Evolutionary conservation across 1,284 basidiomycete species (phyloP).

Genomic region (Ganoderma boninense): DNA sequence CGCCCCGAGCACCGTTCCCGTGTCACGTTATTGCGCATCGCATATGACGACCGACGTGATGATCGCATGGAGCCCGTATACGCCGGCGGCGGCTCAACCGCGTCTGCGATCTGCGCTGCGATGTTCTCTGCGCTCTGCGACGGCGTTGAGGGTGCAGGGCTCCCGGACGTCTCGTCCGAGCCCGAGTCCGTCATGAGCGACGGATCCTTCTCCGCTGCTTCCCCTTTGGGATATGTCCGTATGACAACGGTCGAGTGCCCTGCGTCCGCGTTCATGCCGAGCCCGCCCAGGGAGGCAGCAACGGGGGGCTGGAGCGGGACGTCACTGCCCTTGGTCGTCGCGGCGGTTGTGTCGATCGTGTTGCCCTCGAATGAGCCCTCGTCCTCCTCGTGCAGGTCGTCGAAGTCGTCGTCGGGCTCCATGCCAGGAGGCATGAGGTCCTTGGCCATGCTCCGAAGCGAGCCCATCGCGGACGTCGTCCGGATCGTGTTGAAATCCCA

Average conservation of each 20-base stretch:
- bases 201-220: conserved; percentile 48
- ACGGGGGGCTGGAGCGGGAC: conserved; percentile 42
- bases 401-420: conserved; percentile 58
- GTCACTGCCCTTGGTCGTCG: conserved; percentile 75
- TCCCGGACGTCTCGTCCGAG: conserved; percentile 46
- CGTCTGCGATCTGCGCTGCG: conserved; percentile 35
- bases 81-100: conserved; percentile 45
- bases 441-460: conserved; percentile 71
- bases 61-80: conserved; percentile 53
- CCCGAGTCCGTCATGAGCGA: conserved; percentile 49
- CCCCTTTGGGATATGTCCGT: conserved; percentile 47
- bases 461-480: conserved; percentile 76
- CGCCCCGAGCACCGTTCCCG: conserved; percentile 81
- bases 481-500: conserved; percentile 97
- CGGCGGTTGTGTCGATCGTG: conserved; percentile 63
- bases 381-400: conserved; percentile 48
- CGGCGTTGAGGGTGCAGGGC: conserved; percentile 41
- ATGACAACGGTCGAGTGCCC: conserved; percentile 79
- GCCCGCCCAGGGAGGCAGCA: conserved; percentile 33
- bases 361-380: conserved; percentile 42
- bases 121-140: conserved; percentile 35
- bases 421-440: conserved; percentile 69
- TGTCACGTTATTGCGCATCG: conserved; percentile 71
- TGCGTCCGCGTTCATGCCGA: conserved; percentile 63
- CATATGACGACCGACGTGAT: conserved; percentile 70